Base-by-base conservation (phyloP, 345 rosid genomes). In the Iberis pinnata region DNA sequence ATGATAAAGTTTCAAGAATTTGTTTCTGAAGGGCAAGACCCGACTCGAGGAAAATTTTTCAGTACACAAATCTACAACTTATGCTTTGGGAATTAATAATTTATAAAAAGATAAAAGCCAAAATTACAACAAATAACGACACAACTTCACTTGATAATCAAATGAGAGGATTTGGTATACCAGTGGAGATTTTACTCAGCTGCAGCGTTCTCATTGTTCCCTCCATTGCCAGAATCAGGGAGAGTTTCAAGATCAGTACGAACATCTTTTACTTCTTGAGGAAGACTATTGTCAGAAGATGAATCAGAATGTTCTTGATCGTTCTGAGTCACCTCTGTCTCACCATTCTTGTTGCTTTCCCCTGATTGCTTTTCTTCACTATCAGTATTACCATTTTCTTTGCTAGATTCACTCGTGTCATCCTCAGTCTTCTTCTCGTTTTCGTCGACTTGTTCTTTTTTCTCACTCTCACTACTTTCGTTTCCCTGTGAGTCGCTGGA, bases 221-320 rank as follows among this genome's bases (percentile, higher is more conserved):
- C 80, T 43, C 64, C 75, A 43, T 53, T 70, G 48, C 70, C 70
- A 9, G 78, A 69, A 14, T 76, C 77, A 1, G 92, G 84, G 64
- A 83, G 68, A 49, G 88, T 81, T 62, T 63, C 90, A 60, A 78
- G 64, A 63, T 81, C 86, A 0, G 77, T 74, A 15, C 72, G 75
- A 43, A 55, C 76, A 33, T 79, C 86, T 47, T 74, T 79, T 48
- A 62, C 81, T 70, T 75, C 84, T 49, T 69, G 78, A 17, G 78
- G 45, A 33, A 79, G 60, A 19, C 9, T 55, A 42, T 43, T 68
- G 13, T 55, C 68, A 0, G 72, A 53, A 1, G 75, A 75, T 40
- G 79, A 50, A 49, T 33, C 63, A 20, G 38, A 32, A 1, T 64
- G 63, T 27, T 58, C 67, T 20, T 76, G 58, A 53, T 52, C 58